Evolutionary conservation across 2,329 filamentous ascomycete species (phyloP).

Genomic region (Salinomyces thailandicus): DNA sequence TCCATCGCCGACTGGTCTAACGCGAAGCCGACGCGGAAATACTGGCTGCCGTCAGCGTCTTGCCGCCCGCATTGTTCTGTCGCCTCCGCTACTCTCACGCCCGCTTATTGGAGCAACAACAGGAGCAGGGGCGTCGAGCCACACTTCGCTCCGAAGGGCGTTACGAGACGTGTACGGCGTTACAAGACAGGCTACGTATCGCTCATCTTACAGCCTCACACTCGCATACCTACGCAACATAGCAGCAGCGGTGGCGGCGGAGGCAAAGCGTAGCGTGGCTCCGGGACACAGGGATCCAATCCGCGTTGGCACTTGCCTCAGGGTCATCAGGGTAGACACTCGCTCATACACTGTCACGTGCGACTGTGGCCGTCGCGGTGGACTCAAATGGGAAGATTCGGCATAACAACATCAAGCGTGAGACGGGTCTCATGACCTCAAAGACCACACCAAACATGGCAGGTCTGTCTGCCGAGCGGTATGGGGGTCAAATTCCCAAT

Average conservation of each 20-base stretch:
- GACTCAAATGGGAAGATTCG: slow-evolving; percentile 9
- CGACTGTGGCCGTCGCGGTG: slow-evolving; percentile 6
- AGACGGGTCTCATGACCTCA: slow-evolving; percentile 22
- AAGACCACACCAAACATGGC: slow-evolving; percentile 7
- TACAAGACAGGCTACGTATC: too few relatives aligned
- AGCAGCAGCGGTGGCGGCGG: too few relatives aligned
- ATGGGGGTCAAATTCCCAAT: slow-evolving; percentile 9
- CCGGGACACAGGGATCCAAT: too few relatives aligned
- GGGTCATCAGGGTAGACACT: background rate
- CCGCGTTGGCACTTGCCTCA: too few relatives aligned
- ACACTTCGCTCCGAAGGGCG: too few relatives aligned
- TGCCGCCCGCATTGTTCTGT: slow-evolving; percentile 3
- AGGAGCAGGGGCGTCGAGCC: too few relatives aligned
- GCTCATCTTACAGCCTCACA: too few relatives aligned
- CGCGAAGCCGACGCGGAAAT: too few relatives aligned
- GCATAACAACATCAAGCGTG: slow-evolving; percentile 9
- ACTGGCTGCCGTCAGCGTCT: background rate
- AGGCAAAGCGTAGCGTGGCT: too few relatives aligned
- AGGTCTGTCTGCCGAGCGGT: slow-evolving; percentile 7
- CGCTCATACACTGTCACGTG: background rate
- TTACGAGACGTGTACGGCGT: too few relatives aligned
- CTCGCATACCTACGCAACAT: too few relatives aligned
- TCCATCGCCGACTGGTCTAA: too few relatives aligned
- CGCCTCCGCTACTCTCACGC: background rate
- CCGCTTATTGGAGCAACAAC: background rate